Conservation (phyloP, 2,329 filamentous ascomycete genomes). For the Ascocoryne sarcoides region DNA sequence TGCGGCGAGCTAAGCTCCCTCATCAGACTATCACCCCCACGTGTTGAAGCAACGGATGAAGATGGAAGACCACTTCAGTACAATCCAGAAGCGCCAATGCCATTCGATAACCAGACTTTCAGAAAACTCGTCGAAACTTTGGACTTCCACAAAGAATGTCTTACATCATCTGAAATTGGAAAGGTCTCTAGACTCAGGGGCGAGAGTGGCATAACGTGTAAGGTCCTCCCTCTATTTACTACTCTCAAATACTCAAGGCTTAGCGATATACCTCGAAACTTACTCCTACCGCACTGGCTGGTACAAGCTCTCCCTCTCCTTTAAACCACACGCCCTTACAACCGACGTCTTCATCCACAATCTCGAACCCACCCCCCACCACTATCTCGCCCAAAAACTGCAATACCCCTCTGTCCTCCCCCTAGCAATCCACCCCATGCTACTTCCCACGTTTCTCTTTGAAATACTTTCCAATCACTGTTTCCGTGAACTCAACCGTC, state of each 20-base stretch:
- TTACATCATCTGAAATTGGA: not conserved
- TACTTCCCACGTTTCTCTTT: not conserved
- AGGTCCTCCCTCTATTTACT: not conserved
- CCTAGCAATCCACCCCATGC: not conserved
- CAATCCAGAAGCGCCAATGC: not conserved
- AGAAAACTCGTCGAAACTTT: not conserved
- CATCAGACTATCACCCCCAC: not conserved
- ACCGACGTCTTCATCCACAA: not conserved
- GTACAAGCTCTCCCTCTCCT: not conserved
- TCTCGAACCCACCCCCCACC: not conserved
- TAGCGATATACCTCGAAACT: not conserved
- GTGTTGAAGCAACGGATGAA: not conserved
- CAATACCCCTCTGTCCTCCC: not conserved
- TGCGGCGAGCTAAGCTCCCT: too few relatives aligned
- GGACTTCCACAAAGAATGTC: not conserved
- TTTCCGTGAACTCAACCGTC: not conserved
- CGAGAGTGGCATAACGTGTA: not conserved
- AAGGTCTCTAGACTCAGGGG: not conserved
- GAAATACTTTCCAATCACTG: not conserved
- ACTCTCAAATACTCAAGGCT: not conserved
- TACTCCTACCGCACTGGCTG: not conserved
- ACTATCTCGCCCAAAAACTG: not conserved
- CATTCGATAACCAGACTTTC: not conserved
- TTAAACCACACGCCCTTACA: not conserved
- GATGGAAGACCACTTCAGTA: not conserved